Evolutionary conservation across 441 rosid species (phyloP).

Genomic region (Arabidopsis lyrata): DNA sequence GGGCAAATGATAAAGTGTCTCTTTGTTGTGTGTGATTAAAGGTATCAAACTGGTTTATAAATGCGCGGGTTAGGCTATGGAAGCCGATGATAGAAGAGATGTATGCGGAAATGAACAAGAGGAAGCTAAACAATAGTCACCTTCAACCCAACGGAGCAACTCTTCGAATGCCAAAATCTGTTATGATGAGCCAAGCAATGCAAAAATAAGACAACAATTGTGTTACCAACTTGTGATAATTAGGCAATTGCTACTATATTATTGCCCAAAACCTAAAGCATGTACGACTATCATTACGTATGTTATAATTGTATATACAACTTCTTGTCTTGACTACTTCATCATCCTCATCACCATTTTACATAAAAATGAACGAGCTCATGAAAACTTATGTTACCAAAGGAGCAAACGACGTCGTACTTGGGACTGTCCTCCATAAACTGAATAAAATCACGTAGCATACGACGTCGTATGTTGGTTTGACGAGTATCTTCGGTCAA

Average conservation of each 20-base stretch:
- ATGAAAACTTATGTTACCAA: background rate
- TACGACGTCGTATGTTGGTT: background rate
- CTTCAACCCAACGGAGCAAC: conserved; percentile 36
- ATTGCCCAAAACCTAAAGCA: background rate
- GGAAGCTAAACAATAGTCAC: conserved; percentile 44
- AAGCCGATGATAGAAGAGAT: conserved; percentile 97
- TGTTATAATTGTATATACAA: conserved; percentile 40
- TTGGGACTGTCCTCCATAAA: too few species aligned
- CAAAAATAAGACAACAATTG: conserved; percentile 17
- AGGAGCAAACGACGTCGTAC: background rate
- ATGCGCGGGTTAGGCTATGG: conserved; percentile 95
- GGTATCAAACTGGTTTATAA: conserved; percentile 97
- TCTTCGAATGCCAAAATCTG: conserved; percentile 31
- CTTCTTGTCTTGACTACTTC: background rate
- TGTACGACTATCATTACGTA: conserved; percentile 15
- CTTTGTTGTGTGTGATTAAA: conserved; percentile 40
- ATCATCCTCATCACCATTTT: background rate
- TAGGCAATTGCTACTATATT: conserved; percentile 6
- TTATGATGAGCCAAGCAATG: conserved; percentile 41
- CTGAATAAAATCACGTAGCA: background rate
- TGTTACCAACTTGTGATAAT: conserved; percentile 18
- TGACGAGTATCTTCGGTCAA: background rate
- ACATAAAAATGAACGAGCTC: background rate
- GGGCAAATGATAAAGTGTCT: background rate
- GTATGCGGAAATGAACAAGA: conserved; percentile 82